Evolutionary conservation across 192 early-diverging fungal species (phyloP), one percentile per base, ranked within the genome.

Genomic region (Backusella westeae): DNA sequence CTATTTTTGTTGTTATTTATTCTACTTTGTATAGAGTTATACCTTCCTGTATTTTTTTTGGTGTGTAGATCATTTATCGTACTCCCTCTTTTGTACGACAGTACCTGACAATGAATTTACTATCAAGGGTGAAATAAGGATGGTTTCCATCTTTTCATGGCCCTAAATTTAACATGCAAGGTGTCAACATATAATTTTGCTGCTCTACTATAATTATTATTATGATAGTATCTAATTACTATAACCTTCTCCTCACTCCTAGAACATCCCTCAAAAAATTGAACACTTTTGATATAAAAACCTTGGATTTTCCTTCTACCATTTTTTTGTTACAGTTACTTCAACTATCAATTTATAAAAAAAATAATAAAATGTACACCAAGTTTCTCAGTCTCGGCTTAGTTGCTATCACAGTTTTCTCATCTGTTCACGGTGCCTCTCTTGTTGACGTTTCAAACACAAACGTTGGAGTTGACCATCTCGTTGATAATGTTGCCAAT

Each of bases 131-230:
- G 56, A 63, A 63, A 63, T 63, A 23, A 63, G 56, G 56, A 29
- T 63, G 3, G 4, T 29, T 29, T 12, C 9, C 56, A 26, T 63
- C 26, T 63, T 29, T 63, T 63, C 56, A 26, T 14, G 29, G 56
- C n/a, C 56, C 23, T 63, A 63, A 63, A 63, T 29, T 63, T 63
- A 63, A 29, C 56, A 63, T 63, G 56, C 56, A 29, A 63, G 56
- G 21, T 63, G 23, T 63, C 56, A 63, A 63, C 10, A 12, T 14
- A 29, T 63, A 63, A 29, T 29, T 49, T 49, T 49, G 42, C 4
- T 17, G 15, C 42, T 44, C 15, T 56, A 12, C 29, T 63, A 63
- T 63, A 29, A 12, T 63, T 56, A 4, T 63, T 63, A 63, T 63
- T 63, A 12, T 63, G 56, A 63, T 63, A 63, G 12, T 19, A 26